A percentile compares a stretch with the other conserved stretches of the same genome.
Conservation (phyloP, 345 rosid genomes). For the Psidium guajava region DNA sequence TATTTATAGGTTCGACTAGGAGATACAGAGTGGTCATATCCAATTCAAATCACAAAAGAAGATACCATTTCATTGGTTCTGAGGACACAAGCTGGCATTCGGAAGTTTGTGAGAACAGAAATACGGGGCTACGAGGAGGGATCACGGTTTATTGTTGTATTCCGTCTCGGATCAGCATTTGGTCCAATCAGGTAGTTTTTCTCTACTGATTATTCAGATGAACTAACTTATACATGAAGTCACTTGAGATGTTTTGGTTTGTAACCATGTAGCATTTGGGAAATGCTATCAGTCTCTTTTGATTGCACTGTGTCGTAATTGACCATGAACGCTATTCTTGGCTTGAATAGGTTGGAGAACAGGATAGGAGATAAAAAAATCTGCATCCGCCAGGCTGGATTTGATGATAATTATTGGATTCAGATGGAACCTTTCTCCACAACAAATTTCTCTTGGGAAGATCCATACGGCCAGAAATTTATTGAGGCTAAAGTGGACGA, state of each 20-base stretch:
- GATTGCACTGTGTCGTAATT: background rate
- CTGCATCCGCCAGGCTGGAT: slow-evolving; percentile 83
- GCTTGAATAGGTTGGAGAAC: slow-evolving; percentile 67
- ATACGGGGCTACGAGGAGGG: slow-evolving; percentile 99
- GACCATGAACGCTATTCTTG: background rate
- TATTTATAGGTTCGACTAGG: slow-evolving; percentile 53
- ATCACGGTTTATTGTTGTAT: slow-evolving; percentile 85
- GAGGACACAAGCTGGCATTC: slow-evolving; percentile 45
- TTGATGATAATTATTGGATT: slow-evolving; percentile 70
- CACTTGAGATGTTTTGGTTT: background rate
- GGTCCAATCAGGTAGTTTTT: slow-evolving; percentile 79
- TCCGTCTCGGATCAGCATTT: slow-evolving; percentile 66
- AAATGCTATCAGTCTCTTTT: background rate
- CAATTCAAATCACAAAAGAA: slow-evolving; percentile 71
- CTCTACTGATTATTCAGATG: background rate
- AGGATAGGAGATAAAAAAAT: slow-evolving; percentile 45
- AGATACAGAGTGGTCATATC: slow-evolving; percentile 91
- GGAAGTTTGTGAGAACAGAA: slow-evolving; percentile 57
- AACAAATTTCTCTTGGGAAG: slow-evolving; percentile 79
- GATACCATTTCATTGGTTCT: slow-evolving; percentile 80
- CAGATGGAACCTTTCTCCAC: slow-evolving; percentile 63
- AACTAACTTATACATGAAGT: background rate
- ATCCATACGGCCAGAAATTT: slow-evolving; percentile 82
- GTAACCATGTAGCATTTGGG: background rate
- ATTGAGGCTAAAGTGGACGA: slow-evolving; percentile 57